Evolutionary conservation across 192 early-diverging fungal species (phyloP), one percentile per base, ranked within the genome.

Genomic region (Funneliformis mosseae): DNA sequence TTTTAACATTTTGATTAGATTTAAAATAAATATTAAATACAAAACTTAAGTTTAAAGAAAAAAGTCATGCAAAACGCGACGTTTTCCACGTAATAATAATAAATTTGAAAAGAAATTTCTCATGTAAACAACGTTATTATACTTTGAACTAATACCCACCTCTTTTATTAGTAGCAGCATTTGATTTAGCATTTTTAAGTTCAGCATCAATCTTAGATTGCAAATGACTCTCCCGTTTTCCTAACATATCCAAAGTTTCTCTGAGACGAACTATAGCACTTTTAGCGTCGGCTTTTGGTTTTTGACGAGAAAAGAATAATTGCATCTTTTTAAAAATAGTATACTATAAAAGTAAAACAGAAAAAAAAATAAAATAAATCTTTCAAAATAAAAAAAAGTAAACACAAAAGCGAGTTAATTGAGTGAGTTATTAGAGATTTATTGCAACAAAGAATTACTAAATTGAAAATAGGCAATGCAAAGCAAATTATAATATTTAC

Each of bases 231-330:
- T 98, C 94, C 75, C 96, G 87, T 89, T 99, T 99, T 82, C 97
- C 97, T 42, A 99, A 91, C 95, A 97, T 98, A 70, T 94, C 88
- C 61, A 96, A 85, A 41, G 92, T 95, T 77, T 98, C 97, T 75
- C 95, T 90, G 77, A 99, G 89, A 83, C 93, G 92, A 74, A 96
- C 91, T 80, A 99, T 98, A 73, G 98, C 96, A 86, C 97, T 96
- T 84, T 98, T 98, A 75, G 98, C 91, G 43, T 93, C 90, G 70
- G 89, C 86, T 78, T 93, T 92, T 64, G 91, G 80, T 80, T 90
- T 91, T 63, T 82, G 81, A 64, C 82, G 80, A 64, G 87, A 86
- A 78, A 93, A 93, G 82, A 95, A 94, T 38, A 94, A 87, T 68
- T 94, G 91, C 93, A 95, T 95, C 60, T 33, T 83, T 71, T 25